Conservation (phyloP, 257 asterid genomes). For the Fraxinus quadrangulata region DNA sequence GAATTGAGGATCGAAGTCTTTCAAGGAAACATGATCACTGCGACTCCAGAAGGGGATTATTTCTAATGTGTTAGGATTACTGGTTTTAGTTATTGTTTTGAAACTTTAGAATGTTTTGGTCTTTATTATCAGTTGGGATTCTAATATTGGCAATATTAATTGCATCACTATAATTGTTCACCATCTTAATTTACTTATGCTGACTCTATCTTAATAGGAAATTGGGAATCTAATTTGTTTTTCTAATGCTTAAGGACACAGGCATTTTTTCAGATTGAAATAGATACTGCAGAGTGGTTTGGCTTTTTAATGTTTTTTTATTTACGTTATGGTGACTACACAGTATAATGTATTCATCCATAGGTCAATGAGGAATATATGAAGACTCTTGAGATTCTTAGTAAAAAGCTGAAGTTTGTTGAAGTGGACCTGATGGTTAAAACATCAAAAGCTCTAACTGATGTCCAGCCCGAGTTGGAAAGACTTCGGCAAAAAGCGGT, state of each 20-base stretch:
- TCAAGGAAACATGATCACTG: background rate
- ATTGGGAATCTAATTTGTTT: conserved; percentile 7
- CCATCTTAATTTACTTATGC: conserved; percentile 18
- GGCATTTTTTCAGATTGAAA: conserved; percentile 30
- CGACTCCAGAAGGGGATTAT: background rate
- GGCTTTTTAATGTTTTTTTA: conserved; percentile 5
- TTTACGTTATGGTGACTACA: conserved; percentile 22
- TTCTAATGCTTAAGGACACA: conserved; percentile 13
- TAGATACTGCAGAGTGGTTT: conserved; percentile 25
- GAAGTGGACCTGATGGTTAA: conserved; percentile 76
- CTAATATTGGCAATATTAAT: conserved; percentile 9
- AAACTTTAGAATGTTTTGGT: conserved; percentile 10
- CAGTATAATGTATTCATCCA: conserved; percentile 28
- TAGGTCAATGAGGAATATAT: conserved; percentile 95
- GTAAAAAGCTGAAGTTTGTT: conserved; percentile 84
- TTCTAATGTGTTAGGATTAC: conserved; percentile 20
- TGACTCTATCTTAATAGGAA: conserved; percentile 8
- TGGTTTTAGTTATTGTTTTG: conserved; percentile 13
- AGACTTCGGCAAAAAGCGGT: conserved; percentile 96
- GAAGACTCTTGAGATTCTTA: conserved; percentile 84
- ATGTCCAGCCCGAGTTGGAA: conserved; percentile 94
- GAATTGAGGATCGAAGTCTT: background rate
- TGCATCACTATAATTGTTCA: conserved; percentile 17
- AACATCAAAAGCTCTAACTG: conserved; percentile 83
- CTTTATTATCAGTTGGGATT: conserved; percentile 13